Percentiles rank a stretch among this genome's conserved stretches.
Evolutionary conservation across 306 rosid genomes (phyloP).

Genomic region (Gleditsia sinensis): DNA sequence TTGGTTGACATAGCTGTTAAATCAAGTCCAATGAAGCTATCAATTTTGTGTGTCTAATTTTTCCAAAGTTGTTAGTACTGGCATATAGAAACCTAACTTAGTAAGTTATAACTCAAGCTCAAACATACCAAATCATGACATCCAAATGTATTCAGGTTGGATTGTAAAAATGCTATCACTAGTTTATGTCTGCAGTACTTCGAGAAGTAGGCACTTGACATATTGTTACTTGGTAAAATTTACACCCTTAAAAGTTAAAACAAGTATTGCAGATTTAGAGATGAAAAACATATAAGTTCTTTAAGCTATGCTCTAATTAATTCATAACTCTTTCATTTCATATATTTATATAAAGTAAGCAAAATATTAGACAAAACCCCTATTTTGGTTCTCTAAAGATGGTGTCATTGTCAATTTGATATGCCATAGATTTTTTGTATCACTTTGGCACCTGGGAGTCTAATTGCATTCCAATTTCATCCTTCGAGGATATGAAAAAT

Average conservation of each 20-base stretch:
- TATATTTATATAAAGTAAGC: not conserved
- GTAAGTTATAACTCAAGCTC: conserved; percentile 9
- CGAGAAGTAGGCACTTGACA: not conserved
- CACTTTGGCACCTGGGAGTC: not conserved
- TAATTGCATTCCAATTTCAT: not conserved
- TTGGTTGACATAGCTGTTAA: conserved; percentile 7
- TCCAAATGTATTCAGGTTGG: conserved; percentile 22
- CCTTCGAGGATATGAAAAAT: not conserved
- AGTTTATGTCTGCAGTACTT: conserved; percentile 21
- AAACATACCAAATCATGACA: conserved; percentile 7
- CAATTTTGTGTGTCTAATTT: conserved; percentile 27
- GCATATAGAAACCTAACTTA: not conserved
- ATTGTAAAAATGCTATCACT: conserved; percentile 20
- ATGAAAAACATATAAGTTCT: conserved; percentile 5
- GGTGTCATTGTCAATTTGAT: not conserved
- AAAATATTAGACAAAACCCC: not conserved
- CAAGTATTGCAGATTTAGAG: conserved; percentile 1
- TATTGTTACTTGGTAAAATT: conserved; percentile 10
- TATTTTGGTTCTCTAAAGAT: not conserved
- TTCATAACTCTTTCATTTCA: not conserved
- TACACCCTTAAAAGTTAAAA: conserved; percentile 5
- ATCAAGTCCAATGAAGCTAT: conserved; percentile 13
- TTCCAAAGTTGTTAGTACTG: not conserved
- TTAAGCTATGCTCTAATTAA: not conserved
- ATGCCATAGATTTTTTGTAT: not conserved